Evolutionary conservation across 495 filamentous ascomycete genomes (phyloP).

Genomic region (Daldinia loculata): DNA sequence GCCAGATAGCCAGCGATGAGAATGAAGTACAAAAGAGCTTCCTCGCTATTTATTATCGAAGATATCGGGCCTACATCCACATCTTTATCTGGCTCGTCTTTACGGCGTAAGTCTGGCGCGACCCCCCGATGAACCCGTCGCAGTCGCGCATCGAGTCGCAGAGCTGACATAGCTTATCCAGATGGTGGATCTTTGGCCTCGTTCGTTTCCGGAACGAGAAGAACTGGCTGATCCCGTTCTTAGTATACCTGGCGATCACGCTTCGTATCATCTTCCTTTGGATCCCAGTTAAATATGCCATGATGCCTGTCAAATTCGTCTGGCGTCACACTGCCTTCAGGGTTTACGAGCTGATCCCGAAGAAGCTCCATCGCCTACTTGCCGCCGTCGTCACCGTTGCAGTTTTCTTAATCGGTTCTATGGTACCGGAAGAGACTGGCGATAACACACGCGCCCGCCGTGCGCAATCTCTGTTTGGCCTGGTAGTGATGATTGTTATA

Average conservation of each 20-base stretch:
- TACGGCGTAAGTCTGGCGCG: constrained; percentile 44
- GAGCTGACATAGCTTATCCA: constrained; percentile 46
- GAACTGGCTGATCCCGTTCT: constrained; percentile 86
- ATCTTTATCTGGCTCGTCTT: constrained; percentile 44
- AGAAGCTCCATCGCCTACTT: constrained; percentile 65
- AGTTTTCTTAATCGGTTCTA: constrained; percentile 77
- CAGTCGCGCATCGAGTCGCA: constrained; percentile 15
- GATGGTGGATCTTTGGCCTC: constrained; percentile 90
- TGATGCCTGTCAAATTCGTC: constrained; percentile 68
- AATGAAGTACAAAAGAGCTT: background rate
- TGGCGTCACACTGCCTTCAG: constrained; percentile 71
- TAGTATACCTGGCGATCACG: constrained; percentile 78
- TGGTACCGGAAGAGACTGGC: constrained; percentile 71
- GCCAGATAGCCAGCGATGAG: constrained; percentile 23
- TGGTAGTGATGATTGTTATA: constrained; percentile 72
- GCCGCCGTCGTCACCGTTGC: constrained; percentile 68
- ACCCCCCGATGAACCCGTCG: constrained; percentile 16
- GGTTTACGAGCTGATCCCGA: constrained; percentile 65
- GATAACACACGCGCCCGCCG: constrained; percentile 83
- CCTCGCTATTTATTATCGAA: constrained; percentile 29
- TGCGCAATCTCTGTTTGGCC: constrained; percentile 80
- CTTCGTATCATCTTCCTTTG: constrained; percentile 78
- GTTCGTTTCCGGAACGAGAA: constrained; percentile 75
- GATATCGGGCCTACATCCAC: constrained; percentile 33
- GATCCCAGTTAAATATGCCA: constrained; percentile 71